A percentile compares a stretch with the other conserved stretches of the same genome.
Evolutionary conservation across 345 rosid species (phyloP).

Genomic region (Eucalyptus pumila): DNA sequence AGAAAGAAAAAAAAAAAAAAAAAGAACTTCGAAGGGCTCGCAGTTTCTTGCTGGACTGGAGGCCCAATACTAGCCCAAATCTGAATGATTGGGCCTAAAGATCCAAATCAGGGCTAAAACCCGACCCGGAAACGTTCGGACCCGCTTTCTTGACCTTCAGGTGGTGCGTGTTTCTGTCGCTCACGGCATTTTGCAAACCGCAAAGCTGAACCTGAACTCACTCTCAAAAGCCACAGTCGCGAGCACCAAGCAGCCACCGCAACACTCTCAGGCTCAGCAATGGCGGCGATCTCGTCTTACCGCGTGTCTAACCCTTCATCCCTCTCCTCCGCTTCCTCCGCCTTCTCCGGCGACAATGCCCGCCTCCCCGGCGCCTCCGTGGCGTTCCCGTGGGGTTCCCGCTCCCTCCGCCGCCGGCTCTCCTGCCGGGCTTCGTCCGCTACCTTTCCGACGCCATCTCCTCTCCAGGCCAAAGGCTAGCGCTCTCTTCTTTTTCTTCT

Average conservation of each 20-base stretch:
- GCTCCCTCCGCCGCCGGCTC: constrained; percentile 13
- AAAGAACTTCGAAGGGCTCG: not conserved
- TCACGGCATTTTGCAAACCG: not conserved
- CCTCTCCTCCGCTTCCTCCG: constrained; percentile 20
- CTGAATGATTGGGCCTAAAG: not conserved
- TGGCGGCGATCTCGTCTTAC: constrained; percentile 65
- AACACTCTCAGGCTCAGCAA: not conserved
- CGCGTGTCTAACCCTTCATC: constrained; percentile 12
- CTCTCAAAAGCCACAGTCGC: not conserved
- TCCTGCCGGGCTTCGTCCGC: constrained; percentile 59
- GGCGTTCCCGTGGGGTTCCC: constrained; percentile 3
- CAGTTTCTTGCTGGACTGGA: not conserved
- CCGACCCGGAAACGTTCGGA: not conserved
- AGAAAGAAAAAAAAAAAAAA: too few relatives aligned
- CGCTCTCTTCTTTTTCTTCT: not conserved
- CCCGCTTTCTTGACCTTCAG: not conserved
- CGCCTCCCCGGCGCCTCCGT: constrained; percentile 7
- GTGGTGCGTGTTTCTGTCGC: not conserved
- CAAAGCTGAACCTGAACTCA: not conserved
- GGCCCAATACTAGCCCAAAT: not conserved
- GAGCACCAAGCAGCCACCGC: not conserved
- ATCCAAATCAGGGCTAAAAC: not conserved
- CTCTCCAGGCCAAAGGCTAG: constrained; percentile 33
- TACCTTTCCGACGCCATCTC: constrained; percentile 26
- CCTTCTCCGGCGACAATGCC: constrained; percentile 2